phyloP scores from a whole-genome alignment of 192 early-diverging fungal species.

The Phlyctochytrium bullatum region DNA sequence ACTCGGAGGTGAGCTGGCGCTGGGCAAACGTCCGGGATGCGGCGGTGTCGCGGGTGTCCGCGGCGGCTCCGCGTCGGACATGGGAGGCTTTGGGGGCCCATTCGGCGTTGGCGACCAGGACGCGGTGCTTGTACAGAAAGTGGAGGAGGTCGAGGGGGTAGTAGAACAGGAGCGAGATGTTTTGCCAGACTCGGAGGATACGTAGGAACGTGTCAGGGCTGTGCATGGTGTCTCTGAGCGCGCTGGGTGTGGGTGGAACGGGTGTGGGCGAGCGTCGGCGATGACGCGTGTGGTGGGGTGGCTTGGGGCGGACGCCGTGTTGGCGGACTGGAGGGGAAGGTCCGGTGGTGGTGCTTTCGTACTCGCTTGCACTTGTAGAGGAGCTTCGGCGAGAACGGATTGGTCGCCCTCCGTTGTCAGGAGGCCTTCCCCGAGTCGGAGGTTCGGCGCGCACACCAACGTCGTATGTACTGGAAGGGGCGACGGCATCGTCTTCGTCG shows the following conservation, averaged over 20 bases:
- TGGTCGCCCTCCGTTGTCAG: not conserved
- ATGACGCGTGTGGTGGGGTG: not conserved
- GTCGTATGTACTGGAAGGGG: too few species aligned
- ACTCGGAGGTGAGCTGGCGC: not conserved
- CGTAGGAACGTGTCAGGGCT: not conserved
- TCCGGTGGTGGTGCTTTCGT: not conserved
- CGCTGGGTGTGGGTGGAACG: not conserved
- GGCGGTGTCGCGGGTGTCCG: not conserved
- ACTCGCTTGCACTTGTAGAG: not conserved
- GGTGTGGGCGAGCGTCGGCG: not conserved
- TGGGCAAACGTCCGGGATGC: not conserved
- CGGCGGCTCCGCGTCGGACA: too few species aligned
- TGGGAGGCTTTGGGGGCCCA: too few species aligned
- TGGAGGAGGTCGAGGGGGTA: conserved; percentile 1
- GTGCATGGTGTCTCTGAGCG: not conserved
- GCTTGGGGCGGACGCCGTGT: not conserved
- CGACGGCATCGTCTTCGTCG: too few species aligned
- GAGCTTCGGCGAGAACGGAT: not conserved
- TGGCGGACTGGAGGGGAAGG: not conserved
- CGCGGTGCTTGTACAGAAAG: not conserved
- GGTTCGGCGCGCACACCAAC: not conserved
- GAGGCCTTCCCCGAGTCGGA: not conserved
- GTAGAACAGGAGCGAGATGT: conserved; percentile 1
- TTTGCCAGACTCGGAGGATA: not conserved
- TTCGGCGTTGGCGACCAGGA: not conserved